Percentiles rank a stretch among this genome's conserved stretches.
These are phyloP conservation scores for Elaeis guineensis DNA, from an alignment of 176 grass and related monocot species.

Conservation along the genomic window DNA sequence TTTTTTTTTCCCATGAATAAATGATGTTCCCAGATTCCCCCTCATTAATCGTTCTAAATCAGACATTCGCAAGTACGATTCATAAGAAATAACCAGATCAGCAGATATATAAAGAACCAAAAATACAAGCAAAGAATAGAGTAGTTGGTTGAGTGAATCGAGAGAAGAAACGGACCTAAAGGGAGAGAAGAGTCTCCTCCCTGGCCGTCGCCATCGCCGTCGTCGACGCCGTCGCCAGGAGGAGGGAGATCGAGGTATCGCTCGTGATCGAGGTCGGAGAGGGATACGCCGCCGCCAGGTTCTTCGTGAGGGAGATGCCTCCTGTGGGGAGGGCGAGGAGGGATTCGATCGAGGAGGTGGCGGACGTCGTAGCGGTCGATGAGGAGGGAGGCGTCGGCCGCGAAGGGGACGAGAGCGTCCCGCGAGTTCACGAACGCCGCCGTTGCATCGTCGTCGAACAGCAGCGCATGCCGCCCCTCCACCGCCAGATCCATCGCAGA, in stretches of 20 bases:
- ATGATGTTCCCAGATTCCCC: too few species aligned
- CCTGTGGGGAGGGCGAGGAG: constrained; percentile 40
- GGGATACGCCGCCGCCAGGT: constrained; percentile 30
- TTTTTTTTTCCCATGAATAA: too few species aligned
- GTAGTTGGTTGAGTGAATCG: not conserved
- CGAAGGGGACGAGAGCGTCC: constrained; percentile 76
- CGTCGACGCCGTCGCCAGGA: constrained; percentile 7
- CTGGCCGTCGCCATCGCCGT: constrained; percentile 2
- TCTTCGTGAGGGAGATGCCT: constrained; percentile 17
- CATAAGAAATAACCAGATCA: constrained; percentile 1
- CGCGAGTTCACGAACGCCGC: constrained; percentile 64
- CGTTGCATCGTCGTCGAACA: constrained; percentile 81
- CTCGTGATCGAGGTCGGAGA: constrained; percentile 55
- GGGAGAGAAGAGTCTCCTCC: not conserved
- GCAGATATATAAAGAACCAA: not conserved
- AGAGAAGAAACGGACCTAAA: constrained; percentile 25
- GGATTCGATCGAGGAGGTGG: constrained; percentile 89
- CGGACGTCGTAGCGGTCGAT: constrained; percentile 91
- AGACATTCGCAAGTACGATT: too few species aligned
- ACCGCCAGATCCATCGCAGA: constrained; percentile 64
- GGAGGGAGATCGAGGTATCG: constrained; percentile 57
- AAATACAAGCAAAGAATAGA: not conserved
- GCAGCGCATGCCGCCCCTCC: constrained; percentile 62
- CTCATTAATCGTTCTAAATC: too few species aligned
- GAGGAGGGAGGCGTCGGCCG: constrained; percentile 45